phyloP scores from a whole-genome alignment of 768 basidiomycete species.

The Porpolomopsis calyptriformis region DNA sequence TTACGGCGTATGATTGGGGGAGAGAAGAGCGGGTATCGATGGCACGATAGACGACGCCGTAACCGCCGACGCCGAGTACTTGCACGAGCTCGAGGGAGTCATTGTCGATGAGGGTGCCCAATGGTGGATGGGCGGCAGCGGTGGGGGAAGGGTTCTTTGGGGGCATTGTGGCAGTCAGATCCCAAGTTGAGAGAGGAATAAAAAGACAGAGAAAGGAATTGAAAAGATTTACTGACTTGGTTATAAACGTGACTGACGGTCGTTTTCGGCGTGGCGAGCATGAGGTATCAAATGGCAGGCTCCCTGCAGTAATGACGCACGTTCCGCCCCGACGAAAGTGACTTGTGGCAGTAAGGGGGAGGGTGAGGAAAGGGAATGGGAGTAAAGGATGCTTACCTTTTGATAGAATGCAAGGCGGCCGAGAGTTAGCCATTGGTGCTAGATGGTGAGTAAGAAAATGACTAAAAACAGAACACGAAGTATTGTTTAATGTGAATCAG shows the following conservation, averaged over 20 bases:
- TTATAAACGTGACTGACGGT: constrained; percentile 11
- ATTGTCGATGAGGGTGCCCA: constrained; percentile 78
- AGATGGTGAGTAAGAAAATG: not conserved
- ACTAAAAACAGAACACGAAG: not conserved
- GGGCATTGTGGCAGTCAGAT: constrained; percentile 20
- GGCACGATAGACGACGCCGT: constrained; percentile 91
- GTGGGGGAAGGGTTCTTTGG: constrained; percentile 23
- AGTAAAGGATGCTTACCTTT: too few relatives aligned
- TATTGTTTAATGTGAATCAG: constrained; percentile 1
- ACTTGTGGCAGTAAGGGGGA: not conserved
- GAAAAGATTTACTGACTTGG: constrained; percentile 1
- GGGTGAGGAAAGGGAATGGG: not conserved
- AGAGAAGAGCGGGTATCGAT: constrained; percentile 45
- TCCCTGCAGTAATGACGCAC: constrained; percentile 1
- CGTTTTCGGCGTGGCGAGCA: constrained; percentile 12
- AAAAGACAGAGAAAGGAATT: constrained; percentile 1
- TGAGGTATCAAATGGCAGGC: constrained; percentile 10
- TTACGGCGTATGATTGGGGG: constrained; percentile 70
- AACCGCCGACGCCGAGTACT: constrained; percentile 86
- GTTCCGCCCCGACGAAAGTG: constrained; percentile 1
- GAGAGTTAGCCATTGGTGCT: not conserved
- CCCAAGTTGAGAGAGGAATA: not conserved
- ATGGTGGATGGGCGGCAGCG: constrained; percentile 34
- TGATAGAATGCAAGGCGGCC: not conserved
- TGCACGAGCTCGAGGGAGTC: constrained; percentile 74